Conservation (phyloP, 108 stramenopile genomes). For the Nitzschia sp. region DNA sequence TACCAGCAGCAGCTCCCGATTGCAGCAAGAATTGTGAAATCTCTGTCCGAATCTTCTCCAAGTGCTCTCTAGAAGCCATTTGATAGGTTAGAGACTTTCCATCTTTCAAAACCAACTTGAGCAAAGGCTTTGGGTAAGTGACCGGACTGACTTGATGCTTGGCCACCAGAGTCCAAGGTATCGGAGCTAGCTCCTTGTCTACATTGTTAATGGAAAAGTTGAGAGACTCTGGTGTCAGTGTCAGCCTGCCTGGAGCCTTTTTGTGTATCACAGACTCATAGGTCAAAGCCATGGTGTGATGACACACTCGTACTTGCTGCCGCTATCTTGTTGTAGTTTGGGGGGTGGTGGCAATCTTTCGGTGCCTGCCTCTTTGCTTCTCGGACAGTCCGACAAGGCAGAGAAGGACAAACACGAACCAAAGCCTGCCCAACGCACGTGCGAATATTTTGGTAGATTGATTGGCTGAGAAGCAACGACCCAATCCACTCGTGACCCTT, state of each 20-base stretch:
- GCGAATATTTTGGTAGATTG: too few species aligned
- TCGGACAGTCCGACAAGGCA: too few species aligned
- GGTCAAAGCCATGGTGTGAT: constrained; percentile 3
- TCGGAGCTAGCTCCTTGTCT: neutral
- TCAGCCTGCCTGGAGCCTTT: constrained; percentile 49
- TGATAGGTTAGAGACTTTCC: constrained; percentile 60
- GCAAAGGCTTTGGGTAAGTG: constrained; percentile 67
- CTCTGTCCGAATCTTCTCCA: constrained; percentile 70
- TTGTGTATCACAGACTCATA: constrained; percentile 39
- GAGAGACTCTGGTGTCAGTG: constrained; percentile 29
- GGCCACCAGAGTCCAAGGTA: constrained; percentile 55
- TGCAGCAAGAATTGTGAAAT: constrained; percentile 51
- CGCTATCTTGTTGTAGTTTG: too few species aligned
- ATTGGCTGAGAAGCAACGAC: too few species aligned
- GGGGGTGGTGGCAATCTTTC: too few species aligned
- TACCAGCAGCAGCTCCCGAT: constrained; percentile 22
- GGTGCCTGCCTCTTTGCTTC: too few species aligned
- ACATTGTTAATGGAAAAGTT: constrained; percentile 13
- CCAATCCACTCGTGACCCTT: too few species aligned
- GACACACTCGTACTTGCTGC: too few species aligned
- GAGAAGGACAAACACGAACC: too few species aligned
- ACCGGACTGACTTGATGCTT: constrained; percentile 90
- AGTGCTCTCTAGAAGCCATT: constrained; percentile 52
- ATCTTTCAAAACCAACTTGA: constrained; percentile 54
- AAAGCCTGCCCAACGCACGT: too few species aligned